Evolutionary conservation across 2,329 filamentous ascomycete genomes (phyloP).

Genomic region (Botrytis medusae): DNA sequence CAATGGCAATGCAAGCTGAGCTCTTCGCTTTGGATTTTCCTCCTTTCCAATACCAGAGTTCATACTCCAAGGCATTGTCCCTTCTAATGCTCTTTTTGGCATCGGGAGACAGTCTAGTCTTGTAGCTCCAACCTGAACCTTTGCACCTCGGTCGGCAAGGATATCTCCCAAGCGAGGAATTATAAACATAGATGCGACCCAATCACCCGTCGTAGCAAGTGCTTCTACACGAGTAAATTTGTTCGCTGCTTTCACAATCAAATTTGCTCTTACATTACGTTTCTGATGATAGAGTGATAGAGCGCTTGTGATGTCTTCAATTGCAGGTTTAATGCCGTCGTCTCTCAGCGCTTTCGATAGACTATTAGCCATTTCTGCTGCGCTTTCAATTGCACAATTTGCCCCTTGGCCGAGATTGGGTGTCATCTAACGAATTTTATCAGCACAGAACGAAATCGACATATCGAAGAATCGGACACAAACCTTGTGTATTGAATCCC

Average conservation of each 20-base stretch:
- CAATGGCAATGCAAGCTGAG: slow-evolving; percentile 7
- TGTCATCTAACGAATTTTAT: slow-evolving; percentile 2
- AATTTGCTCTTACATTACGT: slow-evolving; percentile 28
- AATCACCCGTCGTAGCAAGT: slow-evolving; percentile 24
- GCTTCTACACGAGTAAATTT: slow-evolving; percentile 32
- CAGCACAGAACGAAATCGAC: background rate
- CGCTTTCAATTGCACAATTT: slow-evolving; percentile 45
- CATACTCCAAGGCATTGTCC: slow-evolving; percentile 35
- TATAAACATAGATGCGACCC: slow-evolving; percentile 27
- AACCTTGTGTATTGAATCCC: slow-evolving; percentile 30
- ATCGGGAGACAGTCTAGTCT: slow-evolving; percentile 37
- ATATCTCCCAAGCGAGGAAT: slow-evolving; percentile 30
- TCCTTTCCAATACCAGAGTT: slow-evolving; percentile 19
- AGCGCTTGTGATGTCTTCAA: slow-evolving; percentile 1
- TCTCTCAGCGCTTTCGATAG: slow-evolving; percentile 26
- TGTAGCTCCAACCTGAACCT: slow-evolving; percentile 32
- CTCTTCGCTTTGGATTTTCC: slow-evolving; percentile 9
- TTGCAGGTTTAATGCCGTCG: slow-evolving; percentile 1
- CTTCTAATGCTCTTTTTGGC: slow-evolving; percentile 31
- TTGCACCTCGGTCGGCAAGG: slow-evolving; percentile 28
- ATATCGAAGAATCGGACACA: slow-evolving; percentile 25
- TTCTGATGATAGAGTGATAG: slow-evolving; percentile 28
- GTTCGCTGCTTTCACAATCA: slow-evolving; percentile 30
- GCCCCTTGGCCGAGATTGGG: slow-evolving; percentile 42
- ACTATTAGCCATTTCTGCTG: slow-evolving; percentile 41